A percentile compares a stretch with the other conserved stretches of the same genome.
These are phyloP conservation scores for Lentithecium fluviatile DNA, from an alignment of 495 filamentous ascomycete genomes.

Conservation along the genomic window DNA sequence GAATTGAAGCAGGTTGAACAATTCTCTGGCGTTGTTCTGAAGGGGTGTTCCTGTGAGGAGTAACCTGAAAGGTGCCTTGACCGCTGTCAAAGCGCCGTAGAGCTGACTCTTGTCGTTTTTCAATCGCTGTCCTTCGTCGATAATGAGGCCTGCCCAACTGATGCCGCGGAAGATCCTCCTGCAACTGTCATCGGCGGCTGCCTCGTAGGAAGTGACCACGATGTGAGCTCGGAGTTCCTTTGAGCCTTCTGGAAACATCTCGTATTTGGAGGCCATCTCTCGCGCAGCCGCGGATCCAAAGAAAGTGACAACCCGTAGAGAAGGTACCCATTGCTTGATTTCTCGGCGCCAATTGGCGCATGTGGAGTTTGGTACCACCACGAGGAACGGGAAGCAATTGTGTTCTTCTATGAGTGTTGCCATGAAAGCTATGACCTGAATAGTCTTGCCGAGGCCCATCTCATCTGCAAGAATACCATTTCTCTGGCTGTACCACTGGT, in stretches of 20 bases:
- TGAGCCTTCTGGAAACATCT: constrained; percentile 70
- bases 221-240: constrained; percentile 76
- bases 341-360: constrained; percentile 97
- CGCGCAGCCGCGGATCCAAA: constrained; percentile 73
- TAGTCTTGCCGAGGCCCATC: constrained; percentile 98
- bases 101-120: constrained; percentile 88
- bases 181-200: constrained; percentile 67
- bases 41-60: constrained; percentile 86
- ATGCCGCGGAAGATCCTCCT: constrained; percentile 61
- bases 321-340: constrained; percentile 90
- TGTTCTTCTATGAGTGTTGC: constrained; percentile 70
- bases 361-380: constrained; percentile 92
- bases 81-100: constrained; percentile 66
- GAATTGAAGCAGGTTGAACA: constrained; percentile 96
- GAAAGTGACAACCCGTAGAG: constrained; percentile 83
- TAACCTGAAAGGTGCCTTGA: constrained; percentile 76
- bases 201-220: constrained; percentile 92
- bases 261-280: constrained; percentile 67
- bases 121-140: constrained; percentile 94
- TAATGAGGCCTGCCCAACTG: constrained; percentile 83
- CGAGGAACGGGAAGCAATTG: constrained; percentile 84
- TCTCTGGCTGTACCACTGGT: constrained; percentile 74
- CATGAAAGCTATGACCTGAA: constrained; percentile 86
- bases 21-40: constrained; percentile 90
- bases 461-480: constrained; percentile 97